Evolutionary conservation across 768 basidiomycete species (phyloP), one percentile per base, ranked within the genome.

Genomic region (Lactarius evosmus): DNA sequence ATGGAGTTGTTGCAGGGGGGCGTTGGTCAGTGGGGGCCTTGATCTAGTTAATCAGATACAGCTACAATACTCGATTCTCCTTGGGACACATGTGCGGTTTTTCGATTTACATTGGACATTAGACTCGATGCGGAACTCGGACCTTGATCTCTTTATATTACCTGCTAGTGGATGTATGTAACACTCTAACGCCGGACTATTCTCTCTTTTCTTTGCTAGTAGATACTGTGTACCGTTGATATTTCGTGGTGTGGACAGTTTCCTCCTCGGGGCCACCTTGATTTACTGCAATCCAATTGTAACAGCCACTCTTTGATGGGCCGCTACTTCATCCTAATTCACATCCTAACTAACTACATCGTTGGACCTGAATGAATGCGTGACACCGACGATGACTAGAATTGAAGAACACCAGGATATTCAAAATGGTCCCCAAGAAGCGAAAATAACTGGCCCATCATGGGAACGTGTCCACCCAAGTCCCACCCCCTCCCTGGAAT

Each of bases 1-100:
- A 64, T 64, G 11, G 4, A 9, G 16, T 14, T 64, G 34, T 55
- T 64, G 29, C 63, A 55, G 19, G 33, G 52, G 19, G 33, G 16
- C 3, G n/a, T n/a, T 30, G 29, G 9, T 32, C 44, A 9, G 52
- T 19, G 25, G 32, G 1, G 9, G 44, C 33, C 4, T 34, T 63
- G 19, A 41, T 40, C 9, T 30, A 22, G 12, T 11, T 46, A 46
- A 3, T 46, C 44, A 14, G 25, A 11, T 46, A 22, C 4, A 4
- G 4, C n/a, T 12, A 22, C 22, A 22, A 3, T 4, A n/a, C 22
- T 6, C 5, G 4, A 22, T 46, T 46, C 22, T 22, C 4, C 16
- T 12, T 27, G n/a, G 25, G 27, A 8, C 25, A 17, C 4, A 27
- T 7, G 12, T 49, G 27, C 36, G 12, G 36, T 40, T 8, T 8